phyloP scores from a whole-genome alignment of 192 early-diverging fungal species.

The Umbelopsis ramanniana region DNA sequence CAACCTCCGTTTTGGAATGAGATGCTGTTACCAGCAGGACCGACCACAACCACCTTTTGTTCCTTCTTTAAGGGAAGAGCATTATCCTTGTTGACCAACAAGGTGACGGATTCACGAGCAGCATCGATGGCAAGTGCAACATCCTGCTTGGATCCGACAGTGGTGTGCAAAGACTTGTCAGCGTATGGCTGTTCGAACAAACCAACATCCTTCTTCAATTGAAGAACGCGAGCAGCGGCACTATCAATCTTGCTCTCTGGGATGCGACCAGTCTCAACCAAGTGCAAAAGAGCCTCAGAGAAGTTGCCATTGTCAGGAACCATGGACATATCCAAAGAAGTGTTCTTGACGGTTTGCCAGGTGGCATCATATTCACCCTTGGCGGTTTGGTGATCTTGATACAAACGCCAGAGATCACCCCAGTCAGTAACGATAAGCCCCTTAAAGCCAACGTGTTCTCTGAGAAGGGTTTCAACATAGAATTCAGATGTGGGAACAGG shows the following conservation, averaged over 20 bases:
- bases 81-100: conserved; percentile 57
- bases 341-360: conserved; percentile 44
- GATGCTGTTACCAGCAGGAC: conserved; percentile 60
- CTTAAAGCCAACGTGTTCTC: conserved; percentile 56
- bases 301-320: conserved; percentile 62
- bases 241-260: conserved; percentile 49
- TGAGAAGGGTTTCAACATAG: conserved; percentile 56
- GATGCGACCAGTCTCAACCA: conserved; percentile 48
- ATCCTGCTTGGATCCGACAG: conserved; percentile 57
- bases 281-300: conserved; percentile 34
- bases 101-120: conserved; percentile 58
- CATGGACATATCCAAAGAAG: conserved; percentile 67
- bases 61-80: conserved; percentile 50
- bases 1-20: conserved; percentile 61
- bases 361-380: conserved; percentile 49
- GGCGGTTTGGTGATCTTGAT: conserved; percentile 49
- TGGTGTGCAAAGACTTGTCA: conserved; percentile 37
- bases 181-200: conserved; percentile 50
- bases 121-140: conserved; percentile 51
- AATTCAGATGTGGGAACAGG: conserved; percentile 58
- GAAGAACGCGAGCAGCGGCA: conserved; percentile 58
- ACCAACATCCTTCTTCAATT: conserved; percentile 71
- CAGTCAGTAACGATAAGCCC: conserved; percentile 68
- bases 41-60: conserved; percentile 55
- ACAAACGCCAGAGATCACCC: conserved; percentile 60